Evolutionary conservation across 2,329 filamentous ascomycete species (phyloP), one percentile per base, ranked within the genome.

Genomic region (Curvularia spicifera): DNA sequence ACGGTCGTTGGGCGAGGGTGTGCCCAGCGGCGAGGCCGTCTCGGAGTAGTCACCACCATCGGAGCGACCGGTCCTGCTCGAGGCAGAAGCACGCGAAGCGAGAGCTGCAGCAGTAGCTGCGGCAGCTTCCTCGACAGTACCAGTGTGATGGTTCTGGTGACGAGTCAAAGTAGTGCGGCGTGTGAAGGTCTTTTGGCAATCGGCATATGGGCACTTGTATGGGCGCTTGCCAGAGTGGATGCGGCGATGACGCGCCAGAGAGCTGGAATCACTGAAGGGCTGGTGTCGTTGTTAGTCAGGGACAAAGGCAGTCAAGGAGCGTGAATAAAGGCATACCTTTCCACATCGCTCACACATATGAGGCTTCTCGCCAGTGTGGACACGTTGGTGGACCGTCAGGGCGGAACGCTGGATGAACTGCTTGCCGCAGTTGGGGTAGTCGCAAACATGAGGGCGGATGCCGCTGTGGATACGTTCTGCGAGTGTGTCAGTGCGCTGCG

Each of bases 171-270:
- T 98, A 0, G 95, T 98, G 64, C 94, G 90, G 56, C 95, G 89
- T 9, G 95, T 99, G 73, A 99, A 99, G 0, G 94, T 98, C 84
- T 98, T 98, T 75, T 98, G 93, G 78, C 95, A 99, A 76, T 97
- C 93, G 59, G 93, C 93, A 71, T 95, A 98, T 0, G 93, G 93
- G 79, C 95, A 99, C 78, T 97, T 97, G 82, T 98, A 99, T 1
- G 95, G 95, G 49, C 95, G 86, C 79, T 95, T 97, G 58, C 95
- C 95, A 4, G 92, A 96, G 75, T 99, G 95, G 60, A 97, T 98
- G 64, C 95, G 88, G 59, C 95, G 89, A 79, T 99, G 95, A 54
- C 95, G 87, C 13, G 95, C 95, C 22, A 99, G 83, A 18, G 94
- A 98, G 71, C 92, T 97, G 46, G 92, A 96, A 76, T 99, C 95